Conservation (phyloP, 2,329 filamentous ascomycete species). For the Sphaerulina populicola region DNA sequence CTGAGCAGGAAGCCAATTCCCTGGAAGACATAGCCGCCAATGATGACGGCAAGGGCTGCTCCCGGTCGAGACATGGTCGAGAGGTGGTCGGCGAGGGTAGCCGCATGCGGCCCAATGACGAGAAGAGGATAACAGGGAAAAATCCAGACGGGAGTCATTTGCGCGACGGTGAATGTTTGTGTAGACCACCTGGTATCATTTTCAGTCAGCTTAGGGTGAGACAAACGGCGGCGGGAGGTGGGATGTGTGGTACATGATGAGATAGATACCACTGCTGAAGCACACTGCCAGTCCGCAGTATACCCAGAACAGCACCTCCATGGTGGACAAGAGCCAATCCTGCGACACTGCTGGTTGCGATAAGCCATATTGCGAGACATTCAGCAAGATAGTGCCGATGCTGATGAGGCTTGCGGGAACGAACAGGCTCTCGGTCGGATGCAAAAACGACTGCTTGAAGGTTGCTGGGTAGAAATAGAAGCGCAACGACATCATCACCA, state of each 20-base stretch:
- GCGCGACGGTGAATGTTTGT: constrained; percentile 62
- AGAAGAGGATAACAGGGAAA: constrained; percentile 78
- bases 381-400: constrained; percentile 55
- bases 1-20: constrained; percentile 57
- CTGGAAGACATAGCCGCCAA: constrained; percentile 54
- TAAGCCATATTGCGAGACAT: constrained; percentile 65
- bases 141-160: constrained; percentile 83
- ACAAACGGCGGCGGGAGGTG: constrained; percentile 17
- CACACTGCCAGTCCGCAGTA: constrained; percentile 60
- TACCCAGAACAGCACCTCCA: constrained; percentile 66
- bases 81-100: constrained; percentile 46
- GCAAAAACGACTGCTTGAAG: constrained; percentile 62
- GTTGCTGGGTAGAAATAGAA: constrained; percentile 64
- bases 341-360: constrained; percentile 40
- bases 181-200: constrained; percentile 49
- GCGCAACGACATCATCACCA: constrained; percentile 55
- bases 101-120: constrained; percentile 65
- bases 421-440: constrained; percentile 71
- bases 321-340: constrained; percentile 46
- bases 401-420: constrained; percentile 61
- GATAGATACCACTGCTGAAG: constrained; percentile 62
- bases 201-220: neutral
- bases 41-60: constrained; percentile 47
- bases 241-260: constrained; percentile 54
- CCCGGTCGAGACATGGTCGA: constrained; percentile 24